These are phyloP conservation scores for Suillus ampliporus DNA, from an alignment of 768 basidiomycete genomes.

Conservation along the genomic window DNA sequence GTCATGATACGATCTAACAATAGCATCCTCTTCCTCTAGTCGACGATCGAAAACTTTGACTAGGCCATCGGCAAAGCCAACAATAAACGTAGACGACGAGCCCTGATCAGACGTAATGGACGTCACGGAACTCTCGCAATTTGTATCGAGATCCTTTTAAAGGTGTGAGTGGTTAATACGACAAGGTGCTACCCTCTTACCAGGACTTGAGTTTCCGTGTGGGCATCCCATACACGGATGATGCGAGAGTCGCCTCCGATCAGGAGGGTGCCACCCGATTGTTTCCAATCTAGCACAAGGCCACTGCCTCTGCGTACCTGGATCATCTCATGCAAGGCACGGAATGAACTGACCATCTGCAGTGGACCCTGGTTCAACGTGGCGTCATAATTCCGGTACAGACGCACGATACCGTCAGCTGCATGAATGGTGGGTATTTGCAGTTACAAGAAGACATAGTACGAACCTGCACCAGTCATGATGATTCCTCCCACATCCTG, in stretches of 20 bases:
- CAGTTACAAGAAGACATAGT: not conserved
- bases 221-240: constrained; percentile 94
- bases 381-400: constrained; percentile 92
- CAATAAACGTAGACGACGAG: constrained; percentile 79
- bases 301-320: constrained; percentile 81
- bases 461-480: constrained; percentile 82
- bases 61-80: constrained; percentile 91
- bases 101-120: constrained; percentile 80
- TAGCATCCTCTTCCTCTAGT: constrained; percentile 80
- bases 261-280: constrained; percentile 82
- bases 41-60: constrained; percentile 92
- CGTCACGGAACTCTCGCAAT: constrained; percentile 90
- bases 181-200: constrained; percentile 47
- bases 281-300: constrained; percentile 92
- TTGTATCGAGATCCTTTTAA: constrained; percentile 83
- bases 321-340: constrained; percentile 81
- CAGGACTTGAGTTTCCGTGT: constrained; percentile 78
- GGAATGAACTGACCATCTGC: constrained; percentile 94
- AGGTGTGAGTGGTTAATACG: constrained; percentile 6
- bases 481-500: constrained; percentile 94
- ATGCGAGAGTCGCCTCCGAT: constrained; percentile 90
- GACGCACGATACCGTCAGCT: constrained; percentile 92
- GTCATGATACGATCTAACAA: constrained; percentile 75
- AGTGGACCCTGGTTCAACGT: constrained; percentile 71
- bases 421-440: constrained; percentile 13